phyloP scores from a whole-genome alignment of 495 filamentous ascomycete genomes.

The Parathielavia hyrcaniae region DNA sequence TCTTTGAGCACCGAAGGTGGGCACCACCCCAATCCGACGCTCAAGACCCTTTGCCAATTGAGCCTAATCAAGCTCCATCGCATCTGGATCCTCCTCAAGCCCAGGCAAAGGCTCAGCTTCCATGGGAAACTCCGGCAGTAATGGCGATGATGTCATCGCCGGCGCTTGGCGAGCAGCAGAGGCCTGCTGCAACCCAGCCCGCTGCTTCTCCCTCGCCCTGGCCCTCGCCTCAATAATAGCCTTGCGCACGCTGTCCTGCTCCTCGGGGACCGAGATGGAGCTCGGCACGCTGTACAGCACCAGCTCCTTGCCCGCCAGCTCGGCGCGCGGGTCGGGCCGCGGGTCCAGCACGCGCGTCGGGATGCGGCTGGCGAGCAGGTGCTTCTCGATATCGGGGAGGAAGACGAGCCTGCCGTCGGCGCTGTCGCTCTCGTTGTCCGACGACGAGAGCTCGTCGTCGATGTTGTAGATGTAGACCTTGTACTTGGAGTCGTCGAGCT shows the following conservation, averaged over 20 bases:
- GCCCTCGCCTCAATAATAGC: slow-evolving; percentile 78
- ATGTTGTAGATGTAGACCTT: slow-evolving; percentile 87
- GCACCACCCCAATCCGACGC: background rate
- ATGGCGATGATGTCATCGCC: background rate
- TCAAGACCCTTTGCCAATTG: background rate
- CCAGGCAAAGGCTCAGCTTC: slow-evolving; percentile 5
- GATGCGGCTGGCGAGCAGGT: slow-evolving; percentile 56
- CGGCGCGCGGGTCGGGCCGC: slow-evolving; percentile 34
- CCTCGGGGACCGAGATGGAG: slow-evolving; percentile 67
- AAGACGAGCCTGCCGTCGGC: slow-evolving; percentile 54
- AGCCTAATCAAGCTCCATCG: slow-evolving; percentile 62
- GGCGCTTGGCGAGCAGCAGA: background rate
- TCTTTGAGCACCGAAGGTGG: background rate
- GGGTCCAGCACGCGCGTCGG: slow-evolving; percentile 51
- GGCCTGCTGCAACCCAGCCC: slow-evolving; percentile 18
- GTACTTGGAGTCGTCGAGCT: slow-evolving; percentile 79
- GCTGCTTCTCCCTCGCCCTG: slow-evolving; percentile 50
- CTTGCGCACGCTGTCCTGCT: slow-evolving; percentile 75
- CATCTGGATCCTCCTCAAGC: slow-evolving; percentile 50
- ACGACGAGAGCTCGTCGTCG: slow-evolving; percentile 76
- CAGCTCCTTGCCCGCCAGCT: slow-evolving; percentile 54
- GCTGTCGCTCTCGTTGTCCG: slow-evolving; percentile 42
- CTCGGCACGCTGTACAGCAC: slow-evolving; percentile 75
- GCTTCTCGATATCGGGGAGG: slow-evolving; percentile 76
- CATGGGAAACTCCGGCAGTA: background rate